Evolutionary conservation across 2,329 filamentous ascomycete genomes (phyloP).

Genomic region (Claviceps africana): DNA sequence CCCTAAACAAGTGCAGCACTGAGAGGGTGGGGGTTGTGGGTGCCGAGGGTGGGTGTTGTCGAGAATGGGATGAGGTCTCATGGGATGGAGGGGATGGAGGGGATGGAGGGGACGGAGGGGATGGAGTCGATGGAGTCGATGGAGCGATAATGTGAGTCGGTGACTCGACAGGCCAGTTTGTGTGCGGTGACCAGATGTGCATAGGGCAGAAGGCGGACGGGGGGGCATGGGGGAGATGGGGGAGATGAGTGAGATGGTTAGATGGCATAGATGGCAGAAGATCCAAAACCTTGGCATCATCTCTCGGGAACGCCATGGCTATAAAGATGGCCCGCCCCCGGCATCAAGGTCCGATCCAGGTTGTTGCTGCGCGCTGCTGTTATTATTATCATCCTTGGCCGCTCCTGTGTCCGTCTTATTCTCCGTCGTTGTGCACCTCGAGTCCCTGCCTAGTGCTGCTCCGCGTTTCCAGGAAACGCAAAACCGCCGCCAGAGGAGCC

Average conservation of each 20-base stretch:
- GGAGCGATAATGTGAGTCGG: too few species aligned
- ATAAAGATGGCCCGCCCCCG: slow-evolving; percentile 3
- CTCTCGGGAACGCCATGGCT: not conserved
- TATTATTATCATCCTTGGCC: too few species aligned
- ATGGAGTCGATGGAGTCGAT: not conserved
- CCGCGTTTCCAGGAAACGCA: too few species aligned
- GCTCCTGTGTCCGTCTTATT: not conserved
- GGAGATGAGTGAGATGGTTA: too few species aligned
- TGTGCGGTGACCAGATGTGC: not conserved
- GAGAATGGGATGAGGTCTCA: not conserved
- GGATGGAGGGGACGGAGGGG: too few species aligned
- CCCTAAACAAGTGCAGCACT: too few species aligned
- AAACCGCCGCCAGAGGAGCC: not conserved
- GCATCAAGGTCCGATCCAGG: not conserved
- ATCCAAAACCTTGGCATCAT: not conserved
- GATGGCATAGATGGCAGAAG: too few species aligned
- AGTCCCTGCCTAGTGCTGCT: not conserved
- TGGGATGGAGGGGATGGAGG: too few species aligned
- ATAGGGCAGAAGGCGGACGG: not conserved
- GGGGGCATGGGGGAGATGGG: too few species aligned
- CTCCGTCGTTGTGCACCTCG: not conserved
- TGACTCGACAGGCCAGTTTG: not conserved
- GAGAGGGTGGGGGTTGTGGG: too few species aligned
- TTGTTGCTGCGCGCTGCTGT: too few species aligned
- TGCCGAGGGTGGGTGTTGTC: slow-evolving; percentile 1